A percentile compares a stretch with the other conserved stretches of the same genome.
phyloP scores from a whole-genome alignment of 306 rosid species.

The Lathyrus oleraceus region DNA sequence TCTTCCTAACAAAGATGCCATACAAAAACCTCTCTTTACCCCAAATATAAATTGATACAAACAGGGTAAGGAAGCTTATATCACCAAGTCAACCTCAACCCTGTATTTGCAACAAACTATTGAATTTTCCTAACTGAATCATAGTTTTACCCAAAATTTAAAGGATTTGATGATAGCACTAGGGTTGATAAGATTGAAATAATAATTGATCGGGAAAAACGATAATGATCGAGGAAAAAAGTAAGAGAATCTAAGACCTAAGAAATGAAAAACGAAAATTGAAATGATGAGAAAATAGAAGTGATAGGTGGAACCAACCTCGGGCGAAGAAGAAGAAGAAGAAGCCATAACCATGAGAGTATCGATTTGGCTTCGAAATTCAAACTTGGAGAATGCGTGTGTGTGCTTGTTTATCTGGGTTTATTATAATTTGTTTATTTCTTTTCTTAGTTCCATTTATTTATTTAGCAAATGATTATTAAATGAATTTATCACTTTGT shows the following conservation, averaged over 20 bases:
- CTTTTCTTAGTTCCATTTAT: too few relatives aligned
- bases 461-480: too few relatives aligned
- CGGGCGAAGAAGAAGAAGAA: not conserved
- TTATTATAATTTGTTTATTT: not conserved
- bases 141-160: not conserved
- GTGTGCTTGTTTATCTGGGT: not conserved
- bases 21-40: not conserved
- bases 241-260: not conserved
- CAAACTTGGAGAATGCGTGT: not conserved
- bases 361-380: constrained; percentile 6
- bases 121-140: not conserved
- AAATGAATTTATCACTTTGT: too few relatives aligned
- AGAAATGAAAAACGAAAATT: not conserved
- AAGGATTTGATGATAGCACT: constrained; percentile 10
- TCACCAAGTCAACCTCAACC: not conserved
- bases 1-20: not conserved
- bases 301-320: constrained; percentile 9
- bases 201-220: not conserved
- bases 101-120: not conserved
- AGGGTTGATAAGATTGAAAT: too few relatives aligned
- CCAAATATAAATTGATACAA: not conserved
- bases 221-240: not conserved
- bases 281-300: not conserved
- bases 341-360: constrained; percentile 1
- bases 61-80: not conserved